Evolutionary conservation across 768 basidiomycete genomes (phyloP).

Genomic region (Termitomyces bulborhizus): DNA sequence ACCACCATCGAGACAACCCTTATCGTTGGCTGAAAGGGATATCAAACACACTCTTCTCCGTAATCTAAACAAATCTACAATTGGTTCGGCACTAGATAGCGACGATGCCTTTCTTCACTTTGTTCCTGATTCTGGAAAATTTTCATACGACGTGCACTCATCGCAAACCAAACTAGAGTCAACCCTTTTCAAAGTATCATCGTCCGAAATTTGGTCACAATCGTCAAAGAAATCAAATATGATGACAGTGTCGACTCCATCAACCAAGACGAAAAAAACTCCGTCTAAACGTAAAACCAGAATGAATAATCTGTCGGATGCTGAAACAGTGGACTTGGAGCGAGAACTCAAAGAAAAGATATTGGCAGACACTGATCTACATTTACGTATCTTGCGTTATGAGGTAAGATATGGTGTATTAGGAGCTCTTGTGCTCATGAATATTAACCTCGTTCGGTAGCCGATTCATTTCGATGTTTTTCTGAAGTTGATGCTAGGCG

Average conservation of each 20-base stretch:
- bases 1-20: not conserved
- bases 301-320: conserved; percentile 11
- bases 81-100: conserved; percentile 4
- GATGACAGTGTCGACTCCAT: not conserved
- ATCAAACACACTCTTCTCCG: not conserved
- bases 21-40: conserved; percentile 1
- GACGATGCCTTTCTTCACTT: conserved; percentile 30
- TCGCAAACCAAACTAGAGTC: not conserved
- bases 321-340: conserved; percentile 36
- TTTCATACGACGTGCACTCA: not conserved
- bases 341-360: conserved; percentile 35
- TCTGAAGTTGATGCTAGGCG: conserved; percentile 32
- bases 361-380: conserved; percentile 36
- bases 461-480: conserved; percentile 56
- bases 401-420: conserved; percentile 36
- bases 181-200: not conserved
- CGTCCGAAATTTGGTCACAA: not conserved
- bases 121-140: conserved; percentile 17
- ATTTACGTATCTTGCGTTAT: conserved; percentile 56
- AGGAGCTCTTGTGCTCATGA: not conserved
- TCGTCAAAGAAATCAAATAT: not conserved
- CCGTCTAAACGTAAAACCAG: conserved; percentile 7
- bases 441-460: conserved; percentile 22
- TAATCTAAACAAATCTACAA: not conserved
- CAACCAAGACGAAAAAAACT: not conserved